A percentile compares a stretch with the other conserved stretches of the same genome.
phyloP scores from a whole-genome alignment of 305 asterid species.

The Nicotiana rustica region DNA sequence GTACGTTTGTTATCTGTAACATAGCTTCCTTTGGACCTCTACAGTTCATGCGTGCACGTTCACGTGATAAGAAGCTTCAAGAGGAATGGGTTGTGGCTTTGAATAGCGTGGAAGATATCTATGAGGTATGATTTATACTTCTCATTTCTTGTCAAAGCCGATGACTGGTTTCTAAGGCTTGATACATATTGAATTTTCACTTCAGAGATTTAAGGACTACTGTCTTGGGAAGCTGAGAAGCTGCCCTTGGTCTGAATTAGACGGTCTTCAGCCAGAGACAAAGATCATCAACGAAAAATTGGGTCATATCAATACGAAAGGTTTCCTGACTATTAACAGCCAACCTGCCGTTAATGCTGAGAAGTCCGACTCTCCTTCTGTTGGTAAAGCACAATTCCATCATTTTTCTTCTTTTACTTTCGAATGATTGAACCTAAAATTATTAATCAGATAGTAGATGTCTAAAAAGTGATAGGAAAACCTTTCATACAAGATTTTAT shows the following conservation, averaged over 20 bases:
- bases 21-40: constrained; percentile 24
- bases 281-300: constrained; percentile 85
- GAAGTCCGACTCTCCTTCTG: constrained; percentile 80
- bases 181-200: constrained; percentile 45
- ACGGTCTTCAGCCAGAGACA: constrained; percentile 97
- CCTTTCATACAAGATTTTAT: not conserved
- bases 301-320: constrained; percentile 67
- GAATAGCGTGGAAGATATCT: constrained; percentile 69
- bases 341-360: constrained; percentile 96
- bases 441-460: not conserved
- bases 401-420: not conserved
- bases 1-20: constrained; percentile 2
- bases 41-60: constrained; percentile 94
- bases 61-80: constrained; percentile 78
- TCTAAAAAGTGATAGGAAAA: not conserved
- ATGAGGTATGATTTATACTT: constrained; percentile 61
- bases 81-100: constrained; percentile 94
- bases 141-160: constrained; percentile 16
- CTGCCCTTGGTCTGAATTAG: constrained; percentile 93
- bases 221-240: constrained; percentile 86
- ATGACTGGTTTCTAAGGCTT: not conserved
- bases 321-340: constrained; percentile 94
- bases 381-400: constrained; percentile 65
- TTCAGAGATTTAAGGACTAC: constrained; percentile 74
- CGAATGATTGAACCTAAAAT: not conserved